phyloP scores from a whole-genome alignment of 2,329 filamentous ascomycete genomes.

The Talaromyces sp. region DNA sequence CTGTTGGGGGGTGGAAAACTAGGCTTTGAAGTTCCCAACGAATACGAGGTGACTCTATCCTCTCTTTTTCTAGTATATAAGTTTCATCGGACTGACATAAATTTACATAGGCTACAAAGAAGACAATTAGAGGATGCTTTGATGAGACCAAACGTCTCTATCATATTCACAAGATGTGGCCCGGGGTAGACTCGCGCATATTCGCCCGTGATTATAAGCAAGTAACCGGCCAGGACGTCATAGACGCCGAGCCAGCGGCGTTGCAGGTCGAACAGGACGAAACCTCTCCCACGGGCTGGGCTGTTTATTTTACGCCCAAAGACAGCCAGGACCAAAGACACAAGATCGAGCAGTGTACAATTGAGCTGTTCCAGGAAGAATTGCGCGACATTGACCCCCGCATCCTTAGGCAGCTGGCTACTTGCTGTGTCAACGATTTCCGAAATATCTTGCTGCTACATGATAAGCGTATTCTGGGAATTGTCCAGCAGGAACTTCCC shows the following conservation, averaged over 20 bases:
- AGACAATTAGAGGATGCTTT: slow-evolving; percentile 3
- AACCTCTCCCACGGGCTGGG: slow-evolving; percentile 1
- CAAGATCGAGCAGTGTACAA: slow-evolving; percentile 9
- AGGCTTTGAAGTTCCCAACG: slow-evolving; percentile 1
- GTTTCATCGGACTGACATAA: background rate
- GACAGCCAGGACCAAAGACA: slow-evolving; percentile 20
- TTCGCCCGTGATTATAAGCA: background rate
- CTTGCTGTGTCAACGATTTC: slow-evolving; percentile 27
- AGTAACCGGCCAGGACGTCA: background rate
- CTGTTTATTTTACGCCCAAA: slow-evolving; percentile 7
- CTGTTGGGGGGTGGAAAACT: background rate
- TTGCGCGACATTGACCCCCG: slow-evolving; percentile 15
- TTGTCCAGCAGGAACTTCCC: slow-evolving; percentile 20
- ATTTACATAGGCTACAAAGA: background rate
- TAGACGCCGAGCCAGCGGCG: slow-evolving; percentile 4
- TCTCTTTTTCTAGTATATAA: background rate
- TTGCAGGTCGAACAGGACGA: background rate
- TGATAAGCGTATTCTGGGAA: slow-evolving; percentile 29
- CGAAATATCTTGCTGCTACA: slow-evolving; percentile 25
- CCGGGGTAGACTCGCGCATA: slow-evolving; percentile 6
- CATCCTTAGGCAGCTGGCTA: slow-evolving; percentile 19
- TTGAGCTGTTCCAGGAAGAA: slow-evolving; percentile 27
- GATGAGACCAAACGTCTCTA: slow-evolving; percentile 2
- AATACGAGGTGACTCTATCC: background rate
- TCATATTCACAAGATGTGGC: slow-evolving; percentile 9